Base-by-base conservation (phyloP, 495 filamentous ascomycete species). In the Podospora sp. region DNA sequence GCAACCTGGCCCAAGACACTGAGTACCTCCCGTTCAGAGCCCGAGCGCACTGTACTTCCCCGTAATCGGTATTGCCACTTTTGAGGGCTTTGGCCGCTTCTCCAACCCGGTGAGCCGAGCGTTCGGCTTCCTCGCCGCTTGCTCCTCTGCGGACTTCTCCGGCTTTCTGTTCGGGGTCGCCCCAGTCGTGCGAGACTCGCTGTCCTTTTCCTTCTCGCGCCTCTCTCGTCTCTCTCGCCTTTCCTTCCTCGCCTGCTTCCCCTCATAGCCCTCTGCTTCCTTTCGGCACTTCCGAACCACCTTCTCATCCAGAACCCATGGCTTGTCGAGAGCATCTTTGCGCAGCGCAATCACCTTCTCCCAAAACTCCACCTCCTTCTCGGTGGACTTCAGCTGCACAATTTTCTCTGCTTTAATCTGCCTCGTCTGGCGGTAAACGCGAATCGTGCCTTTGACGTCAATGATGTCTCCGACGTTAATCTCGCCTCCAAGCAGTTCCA, bases 341-440 rank as follows among this genome's bases (percentile, higher is more conserved):
- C 87, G 82, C 69, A 92, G 94, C 63, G 81, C 77, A 7, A 79
- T 72, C 14, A 87, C 84, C 76, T 91, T 88, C 25, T 86, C 83
- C 88, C 93, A 90, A n/a, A 92, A 93, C 16, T 76, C 72, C 27
- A 91, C 89, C 74, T 99, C 95, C 25, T 89, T 85, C 67, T 88
- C 88, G n/a, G 90, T 92, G 40, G 88, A 85, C 0, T 68, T 67
- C 0, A 94, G 61, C 0, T 84, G 71, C 56, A 76, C 79, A 21
- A 93, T 79, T 29, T 90, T 89, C 70, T 94, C 89, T 6, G 92
- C 76, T 27, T 89, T 77, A 8, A 97, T 77, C 72, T 97, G 91
- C 69, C 79, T 86, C 26, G 76, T 75, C 0, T 79, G 79, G 50
- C 93, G 83, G 71, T 90, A 97, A 12, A 75, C 74, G 9, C 78